These are phyloP conservation scores for Aureobasidium sp. DNA, from an alignment of 2,329 filamentous ascomycete species.

Conservation along the genomic window DNA sequence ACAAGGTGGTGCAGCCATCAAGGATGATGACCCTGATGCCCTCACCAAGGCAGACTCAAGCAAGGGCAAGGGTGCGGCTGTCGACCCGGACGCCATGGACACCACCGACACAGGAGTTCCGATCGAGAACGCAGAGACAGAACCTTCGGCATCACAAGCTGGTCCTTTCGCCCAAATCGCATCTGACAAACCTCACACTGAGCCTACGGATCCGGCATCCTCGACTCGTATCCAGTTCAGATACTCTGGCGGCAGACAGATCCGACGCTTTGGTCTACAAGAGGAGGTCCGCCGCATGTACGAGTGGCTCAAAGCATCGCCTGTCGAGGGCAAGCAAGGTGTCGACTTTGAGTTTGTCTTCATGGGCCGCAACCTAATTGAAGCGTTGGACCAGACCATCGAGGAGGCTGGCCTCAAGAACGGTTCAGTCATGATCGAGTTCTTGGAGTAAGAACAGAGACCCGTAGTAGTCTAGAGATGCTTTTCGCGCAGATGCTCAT, in stretches of 20 bases:
- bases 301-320: slow-evolving; percentile 91
- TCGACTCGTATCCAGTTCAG: slow-evolving; percentile 90
- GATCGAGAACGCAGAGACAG: slow-evolving; percentile 21
- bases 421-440: slow-evolving; percentile 92
- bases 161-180: slow-evolving; percentile 63
- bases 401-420: slow-evolving; percentile 80
- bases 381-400: slow-evolving; percentile 61
- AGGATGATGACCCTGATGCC: slow-evolving; percentile 74
- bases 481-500: not conserved
- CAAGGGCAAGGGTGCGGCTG: slow-evolving; percentile 48
- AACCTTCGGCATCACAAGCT: slow-evolving; percentile 24
- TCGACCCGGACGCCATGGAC: slow-evolving; percentile 27
- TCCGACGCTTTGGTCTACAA: slow-evolving; percentile 70
- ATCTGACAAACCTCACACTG: slow-evolving; percentile 62
- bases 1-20: slow-evolving; percentile 34
- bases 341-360: slow-evolving; percentile 79
- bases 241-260: slow-evolving; percentile 73
- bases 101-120: slow-evolving; percentile 21
- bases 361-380: slow-evolving; percentile 80
- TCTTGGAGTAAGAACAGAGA: slow-evolving; percentile 30
- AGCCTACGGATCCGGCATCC: slow-evolving; percentile 64
- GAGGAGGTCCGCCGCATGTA: slow-evolving; percentile 79
- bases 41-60: slow-evolving; percentile 58
- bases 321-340: slow-evolving; percentile 70
- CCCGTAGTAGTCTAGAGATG: not conserved